Conservation (phyloP, 495 filamentous ascomycete genomes). For the Xylaria telfairii region DNA sequence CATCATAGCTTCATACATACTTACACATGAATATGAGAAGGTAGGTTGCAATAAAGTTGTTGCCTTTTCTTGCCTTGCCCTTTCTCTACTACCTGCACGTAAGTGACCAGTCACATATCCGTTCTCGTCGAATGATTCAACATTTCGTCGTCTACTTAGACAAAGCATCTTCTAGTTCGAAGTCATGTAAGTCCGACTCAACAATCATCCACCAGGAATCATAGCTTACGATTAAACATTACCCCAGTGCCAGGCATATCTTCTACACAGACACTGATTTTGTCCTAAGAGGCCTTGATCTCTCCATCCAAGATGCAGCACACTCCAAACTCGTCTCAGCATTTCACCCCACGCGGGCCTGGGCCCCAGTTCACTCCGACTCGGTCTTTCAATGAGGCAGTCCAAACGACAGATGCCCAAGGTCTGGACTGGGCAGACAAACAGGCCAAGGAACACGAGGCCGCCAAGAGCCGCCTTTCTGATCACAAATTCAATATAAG, state of each 20-base stretch:
- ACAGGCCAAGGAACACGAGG: slow-evolving; percentile 62
- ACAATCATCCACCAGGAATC: background rate
- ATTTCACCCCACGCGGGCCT: slow-evolving; percentile 37
- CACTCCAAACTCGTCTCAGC: slow-evolving; percentile 36
- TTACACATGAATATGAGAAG: background rate
- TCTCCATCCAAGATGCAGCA: slow-evolving; percentile 36
- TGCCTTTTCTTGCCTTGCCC: background rate
- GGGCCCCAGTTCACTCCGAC: slow-evolving; percentile 34
- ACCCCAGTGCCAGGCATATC: background rate
- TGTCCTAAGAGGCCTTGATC: background rate
- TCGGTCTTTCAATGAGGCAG: slow-evolving; percentile 32
- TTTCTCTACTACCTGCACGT: background rate
- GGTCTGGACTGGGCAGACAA: slow-evolving; percentile 44
- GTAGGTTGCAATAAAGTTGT: background rate
- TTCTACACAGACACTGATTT: background rate
- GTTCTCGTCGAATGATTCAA: background rate
- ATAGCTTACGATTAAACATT: background rate
- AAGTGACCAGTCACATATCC: background rate
- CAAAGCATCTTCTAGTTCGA: background rate
- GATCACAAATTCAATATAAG: slow-evolving; percentile 51
- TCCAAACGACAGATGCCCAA: slow-evolving; percentile 32
- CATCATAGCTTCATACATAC: no score
- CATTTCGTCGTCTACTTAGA: background rate
- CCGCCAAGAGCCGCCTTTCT: slow-evolving; percentile 37
- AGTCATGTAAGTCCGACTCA: slow-evolving; percentile 3